phyloP scores from a whole-genome alignment of 1,284 basidiomycete species.

The Ganoderma leucocontextum region DNA sequence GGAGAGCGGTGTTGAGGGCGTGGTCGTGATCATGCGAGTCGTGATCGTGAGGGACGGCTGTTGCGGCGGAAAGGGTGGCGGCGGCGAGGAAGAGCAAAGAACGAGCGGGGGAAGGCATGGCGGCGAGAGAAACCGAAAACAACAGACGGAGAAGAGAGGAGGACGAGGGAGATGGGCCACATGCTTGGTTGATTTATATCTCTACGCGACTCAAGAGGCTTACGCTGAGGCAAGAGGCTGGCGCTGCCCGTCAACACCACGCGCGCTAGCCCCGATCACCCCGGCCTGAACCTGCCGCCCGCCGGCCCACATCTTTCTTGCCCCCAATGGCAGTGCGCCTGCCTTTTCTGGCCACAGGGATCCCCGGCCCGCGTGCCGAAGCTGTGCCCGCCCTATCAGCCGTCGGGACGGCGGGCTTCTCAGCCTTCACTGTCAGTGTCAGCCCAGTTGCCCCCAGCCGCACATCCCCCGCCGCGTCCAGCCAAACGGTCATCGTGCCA shows the following conservation, averaged over 20 bases:
- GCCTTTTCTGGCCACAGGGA: conserved; percentile 16
- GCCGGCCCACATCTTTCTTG: background rate
- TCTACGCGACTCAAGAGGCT: background rate
- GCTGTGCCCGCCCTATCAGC: conserved; percentile 10
- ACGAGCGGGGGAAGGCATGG: conserved; percentile 28
- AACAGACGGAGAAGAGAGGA: conserved; percentile 5
- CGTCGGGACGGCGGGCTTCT: background rate
- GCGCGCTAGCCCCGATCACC: conserved; percentile 29
- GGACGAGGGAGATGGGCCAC: background rate
- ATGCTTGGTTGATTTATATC: conserved; percentile 8
- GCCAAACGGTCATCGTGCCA: background rate
- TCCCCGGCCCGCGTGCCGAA: conserved; percentile 11
- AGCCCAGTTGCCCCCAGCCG: background rate
- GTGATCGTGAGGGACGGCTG: conserved; percentile 26
- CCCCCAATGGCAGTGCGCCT: conserved; percentile 23
- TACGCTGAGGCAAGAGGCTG: background rate
- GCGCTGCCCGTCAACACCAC: conserved; percentile 2
- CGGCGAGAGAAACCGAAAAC: background rate
- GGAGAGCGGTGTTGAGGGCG: conserved; percentile 41
- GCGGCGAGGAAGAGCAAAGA: conserved; percentile 31
- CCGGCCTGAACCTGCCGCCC: conserved; percentile 29
- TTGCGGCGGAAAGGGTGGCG: conserved; percentile 15
- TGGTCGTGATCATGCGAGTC: conserved; percentile 28
- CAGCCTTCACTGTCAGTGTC: background rate
- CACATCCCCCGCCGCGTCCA: background rate